These are phyloP conservation scores for Leccinum fibrillosum DNA, from an alignment of 768 basidiomycete species.

Conservation along the genomic window DNA sequence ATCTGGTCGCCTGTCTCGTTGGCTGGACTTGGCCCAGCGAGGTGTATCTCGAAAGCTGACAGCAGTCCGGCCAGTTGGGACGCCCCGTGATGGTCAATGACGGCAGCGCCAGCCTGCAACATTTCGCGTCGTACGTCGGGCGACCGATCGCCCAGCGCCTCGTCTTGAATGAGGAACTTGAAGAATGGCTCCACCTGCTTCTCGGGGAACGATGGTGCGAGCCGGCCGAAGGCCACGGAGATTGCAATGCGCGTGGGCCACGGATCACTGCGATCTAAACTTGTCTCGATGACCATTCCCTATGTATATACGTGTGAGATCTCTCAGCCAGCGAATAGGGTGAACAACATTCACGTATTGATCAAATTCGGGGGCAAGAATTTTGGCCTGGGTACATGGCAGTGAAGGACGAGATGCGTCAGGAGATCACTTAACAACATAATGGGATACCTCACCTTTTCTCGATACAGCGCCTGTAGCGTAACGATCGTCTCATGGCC, in stretches of 20 bases:
- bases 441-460: conserved; percentile 51
- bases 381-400: conserved; percentile 56
- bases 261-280: conserved; percentile 84
- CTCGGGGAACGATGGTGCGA: conserved; percentile 64
- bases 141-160: conserved; percentile 83
- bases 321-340: neutral
- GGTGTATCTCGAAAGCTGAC: conserved; percentile 74
- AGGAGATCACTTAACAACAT: neutral
- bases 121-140: conserved; percentile 81
- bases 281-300: conserved; percentile 93
- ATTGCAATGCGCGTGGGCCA: conserved; percentile 81
- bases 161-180: conserved; percentile 78
- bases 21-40: conserved; percentile 49
- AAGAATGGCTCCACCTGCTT: conserved; percentile 71
- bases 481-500: conserved; percentile 44
- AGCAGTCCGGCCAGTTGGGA: conserved; percentile 71
- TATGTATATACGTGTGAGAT: conserved; percentile 24
- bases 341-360: conserved; percentile 63
- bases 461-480: conserved; percentile 74
- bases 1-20: conserved; percentile 82
- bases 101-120: conserved; percentile 76
- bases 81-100: conserved; percentile 83
- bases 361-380: conserved; percentile 90
- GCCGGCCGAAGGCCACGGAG: conserved; percentile 59
- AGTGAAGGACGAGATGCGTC: neutral